Base-by-base conservation (phyloP, 345 rosid genomes). In the Eucalyptus cladocalyx region DNA sequence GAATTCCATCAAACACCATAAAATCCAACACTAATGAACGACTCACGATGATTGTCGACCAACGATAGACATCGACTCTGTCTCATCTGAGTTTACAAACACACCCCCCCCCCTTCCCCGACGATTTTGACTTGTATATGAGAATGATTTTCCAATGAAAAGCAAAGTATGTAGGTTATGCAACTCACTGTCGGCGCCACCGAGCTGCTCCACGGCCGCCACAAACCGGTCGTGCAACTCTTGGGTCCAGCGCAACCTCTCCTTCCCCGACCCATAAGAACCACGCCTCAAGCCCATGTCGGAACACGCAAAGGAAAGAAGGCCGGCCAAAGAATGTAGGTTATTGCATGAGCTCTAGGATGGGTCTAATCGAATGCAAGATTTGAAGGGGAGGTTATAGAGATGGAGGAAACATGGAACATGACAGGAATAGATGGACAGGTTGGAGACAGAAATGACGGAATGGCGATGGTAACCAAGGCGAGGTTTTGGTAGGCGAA, bases 101-200 rank as follows among this genome's bases (percentile, higher is more conserved):
- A 45, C 11, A 37, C 47, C 19, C 19, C 49, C 13, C 48, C 48
- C 11, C 48, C 65, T 7, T 32, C 69, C 69, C 65, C n/a, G 18
- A 30, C 69, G n/a, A 28, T 62, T 30, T 62, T 15, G 69, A 62
- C 34, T n/a, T 62, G 72, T 14, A 34, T 69, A 34, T 9, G 80
- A 72, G 81, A 34, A 72, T 37, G 45, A 72, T 34, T 72, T 72
- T 72, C 28, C 45, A 18, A 1, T 37, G 45, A 72, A 76, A 37
- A 76, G 83, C 83, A 76, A 76, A 37, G 83, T 19, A 10, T 10
- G 3, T 76, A 11, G 45, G 45, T 43, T 43, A 43, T 43, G 30
- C 9, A 42, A 87, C 89, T 87, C 65, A 90, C 91, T 90, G 49
- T 90, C 91, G 13, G 91, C 87, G 32, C 91, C 91, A 37, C 91